phyloP scores from a whole-genome alignment of 352 stramenopile genomes.

The Phytophthora sp. region DNA sequence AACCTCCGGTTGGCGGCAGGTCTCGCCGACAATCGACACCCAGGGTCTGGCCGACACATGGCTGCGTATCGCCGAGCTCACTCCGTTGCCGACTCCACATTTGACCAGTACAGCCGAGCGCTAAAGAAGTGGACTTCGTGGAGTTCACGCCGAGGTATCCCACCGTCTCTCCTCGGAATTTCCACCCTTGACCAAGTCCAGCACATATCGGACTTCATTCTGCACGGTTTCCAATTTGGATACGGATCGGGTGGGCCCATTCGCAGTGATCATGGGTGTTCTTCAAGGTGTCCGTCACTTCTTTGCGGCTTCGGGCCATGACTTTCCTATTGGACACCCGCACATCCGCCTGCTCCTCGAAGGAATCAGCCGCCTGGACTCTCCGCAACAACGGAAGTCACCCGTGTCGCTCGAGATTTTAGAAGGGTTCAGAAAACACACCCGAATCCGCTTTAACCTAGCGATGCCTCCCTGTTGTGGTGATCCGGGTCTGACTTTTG shows the following conservation, averaged over 20 bases:
- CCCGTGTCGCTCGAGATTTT: neutral
- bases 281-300: slow-evolving; percentile 7
- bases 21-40: neutral
- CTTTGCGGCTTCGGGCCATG: neutral
- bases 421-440: neutral
- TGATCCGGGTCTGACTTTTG: neutral
- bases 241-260: neutral
- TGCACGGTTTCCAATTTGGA: slow-evolving; percentile 14
- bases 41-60: neutral
- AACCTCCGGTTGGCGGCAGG: slow-evolving; percentile 1
- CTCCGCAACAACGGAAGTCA: neutral
- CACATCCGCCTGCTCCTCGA: slow-evolving; percentile 13
- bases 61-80: too few relatives aligned
- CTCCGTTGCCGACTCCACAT: too few relatives aligned
- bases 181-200: neutral
- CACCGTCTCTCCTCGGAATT: neutral
- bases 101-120: neutral
- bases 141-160: neutral
- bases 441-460: slow-evolving; percentile 3
- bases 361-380: slow-evolving; percentile 1
- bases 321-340: slow-evolving; percentile 3
- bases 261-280: neutral
- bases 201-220: slow-evolving; percentile 12
- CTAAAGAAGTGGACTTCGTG: neutral
- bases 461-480: neutral